Percentiles rank a stretch among this genome's conserved stretches.
These are phyloP conservation scores for Backusella australiensis DNA, from an alignment of 192 early-diverging fungal genomes.

Conservation along the genomic window DNA sequence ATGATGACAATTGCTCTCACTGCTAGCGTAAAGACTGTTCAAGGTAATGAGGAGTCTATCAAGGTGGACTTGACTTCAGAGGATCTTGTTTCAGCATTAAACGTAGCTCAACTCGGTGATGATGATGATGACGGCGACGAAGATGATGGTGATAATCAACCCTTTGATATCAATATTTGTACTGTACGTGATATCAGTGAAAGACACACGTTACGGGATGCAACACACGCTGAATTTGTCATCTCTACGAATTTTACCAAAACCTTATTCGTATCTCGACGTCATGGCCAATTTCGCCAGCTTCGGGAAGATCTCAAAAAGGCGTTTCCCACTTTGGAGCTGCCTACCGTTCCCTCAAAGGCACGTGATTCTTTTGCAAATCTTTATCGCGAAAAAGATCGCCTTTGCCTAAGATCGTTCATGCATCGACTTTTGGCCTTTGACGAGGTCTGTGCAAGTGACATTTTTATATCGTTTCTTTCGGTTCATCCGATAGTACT, in stretches of 20 bases:
- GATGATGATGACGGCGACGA: conserved; percentile 2
- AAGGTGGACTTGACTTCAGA: background rate
- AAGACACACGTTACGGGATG: conserved; percentile 42
- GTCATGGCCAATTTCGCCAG: conserved; percentile 44
- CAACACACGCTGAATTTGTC: conserved; percentile 45
- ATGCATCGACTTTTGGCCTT: conserved; percentile 37
- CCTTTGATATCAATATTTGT: conserved; percentile 45
- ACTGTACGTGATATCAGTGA: conserved; percentile 37
- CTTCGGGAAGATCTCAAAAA: conserved; percentile 40
- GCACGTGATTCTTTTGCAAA: conserved; percentile 22
- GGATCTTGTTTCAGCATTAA: background rate
- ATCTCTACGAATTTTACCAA: conserved; percentile 29
- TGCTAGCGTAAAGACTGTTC: conserved; percentile 30
- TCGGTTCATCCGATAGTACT: conserved; percentile 36
- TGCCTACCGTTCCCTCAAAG: conserved; percentile 44
- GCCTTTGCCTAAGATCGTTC: conserved; percentile 44
- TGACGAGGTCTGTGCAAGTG: conserved; percentile 28
- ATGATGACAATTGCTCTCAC: conserved; percentile 30
- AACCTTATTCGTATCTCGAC: conserved; percentile 36
- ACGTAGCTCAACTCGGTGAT: background rate
- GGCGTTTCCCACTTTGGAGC: conserved; percentile 43
- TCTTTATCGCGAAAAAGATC: conserved; percentile 50
- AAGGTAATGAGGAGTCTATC: conserved; percentile 26
- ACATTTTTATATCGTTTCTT: conserved; percentile 39
- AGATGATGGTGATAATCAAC: conserved; percentile 12